Evolutionary conservation across 176 grass and related monocot genomes (phyloP).

Genomic region (Ananas comosus): DNA sequence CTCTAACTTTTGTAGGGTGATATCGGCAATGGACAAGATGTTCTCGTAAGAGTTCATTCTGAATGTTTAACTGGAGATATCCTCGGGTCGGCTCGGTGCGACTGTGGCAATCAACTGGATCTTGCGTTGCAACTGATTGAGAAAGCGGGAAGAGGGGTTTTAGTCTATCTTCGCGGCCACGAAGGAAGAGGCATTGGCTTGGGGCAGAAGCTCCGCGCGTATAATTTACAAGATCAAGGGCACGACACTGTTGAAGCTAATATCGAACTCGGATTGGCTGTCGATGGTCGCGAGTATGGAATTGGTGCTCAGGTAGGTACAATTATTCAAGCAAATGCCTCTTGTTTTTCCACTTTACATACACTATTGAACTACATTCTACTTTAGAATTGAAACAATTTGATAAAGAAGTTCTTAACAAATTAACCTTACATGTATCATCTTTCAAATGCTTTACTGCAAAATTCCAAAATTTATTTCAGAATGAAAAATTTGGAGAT

Average conservation of each 20-base stretch:
- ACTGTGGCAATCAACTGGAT: slow-evolving; percentile 84
- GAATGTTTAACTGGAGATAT: slow-evolving; percentile 92
- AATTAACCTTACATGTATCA: neutral
- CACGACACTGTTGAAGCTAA: slow-evolving; percentile 90
- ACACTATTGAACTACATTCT: neutral
- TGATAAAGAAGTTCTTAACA: neutral
- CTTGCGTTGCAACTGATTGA: slow-evolving; percentile 71
- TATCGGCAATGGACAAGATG: slow-evolving; percentile 50
- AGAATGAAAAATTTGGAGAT: too few species aligned
- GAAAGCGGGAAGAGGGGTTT: slow-evolving; percentile 66
- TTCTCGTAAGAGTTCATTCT: slow-evolving; percentile 83
- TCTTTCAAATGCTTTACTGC: neutral
- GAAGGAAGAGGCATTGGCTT: slow-evolving; percentile 90
- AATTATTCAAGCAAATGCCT: neutral
- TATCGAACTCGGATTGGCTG: slow-evolving; percentile 77
- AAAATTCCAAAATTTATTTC: neutral
- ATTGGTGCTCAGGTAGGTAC: slow-evolving; percentile 73
- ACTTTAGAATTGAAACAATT: neutral
- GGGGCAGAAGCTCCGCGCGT: slow-evolving; percentile 74
- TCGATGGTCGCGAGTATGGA: slow-evolving; percentile 88
- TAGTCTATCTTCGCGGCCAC: slow-evolving; percentile 88
- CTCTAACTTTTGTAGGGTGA: slow-evolving; percentile 38
- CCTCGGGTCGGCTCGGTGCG: slow-evolving; percentile 71
- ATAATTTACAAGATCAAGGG: slow-evolving; percentile 85
- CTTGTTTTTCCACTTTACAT: neutral